Base-by-base conservation (phyloP, 2,329 filamentous ascomycete genomes). In the Truncatella angustata region DNA sequence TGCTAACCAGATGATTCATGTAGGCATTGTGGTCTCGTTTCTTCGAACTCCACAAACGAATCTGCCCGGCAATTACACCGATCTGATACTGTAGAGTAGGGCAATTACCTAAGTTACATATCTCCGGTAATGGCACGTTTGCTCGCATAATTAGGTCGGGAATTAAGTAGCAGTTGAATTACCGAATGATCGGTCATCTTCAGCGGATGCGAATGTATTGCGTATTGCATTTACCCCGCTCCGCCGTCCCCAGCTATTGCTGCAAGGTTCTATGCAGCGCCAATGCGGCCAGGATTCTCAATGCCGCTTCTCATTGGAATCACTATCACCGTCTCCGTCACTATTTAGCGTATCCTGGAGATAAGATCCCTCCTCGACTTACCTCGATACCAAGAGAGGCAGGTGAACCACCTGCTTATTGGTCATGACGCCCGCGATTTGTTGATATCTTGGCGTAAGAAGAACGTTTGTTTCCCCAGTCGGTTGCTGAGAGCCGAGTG, bases 361-460 rank as follows among this genome's bases (percentile, higher is more conserved):
- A 43, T 43, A 43, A 43, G 40, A 43, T 20, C 40, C 40, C 40
- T 43, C 11, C 10, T 9, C n/a, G 16, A 18, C 10, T 24, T 14
- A 26, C 30, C 23, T 46, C 40, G 30, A 46, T 46, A 20, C 49
- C 49, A n/a, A 51, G 40, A 51, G 36, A 51, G 49, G 49, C 40
- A 51, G 49, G 49, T 51, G 28, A 39, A 20, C 21, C 11, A 9
- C 14, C 10, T 26, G 28, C 39, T 45, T 26, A 11, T 46, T 46
- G 30, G 49, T 24, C 12, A 51, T 51, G 49, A 51, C 49, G 40
- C 39, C 18, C 21, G 36, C 40, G 43, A 7, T 46, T 24, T 30
- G 20, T 39, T 46, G 30, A 26, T 44, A 45, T 45, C 40, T 43
- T 20, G n/a, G 10, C 40, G 40, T 26, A 23, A 21, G n/a, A 32